Base-by-base conservation (phyloP, 805 yeast genomes). In the Millerozyma acaciae region DNA sequence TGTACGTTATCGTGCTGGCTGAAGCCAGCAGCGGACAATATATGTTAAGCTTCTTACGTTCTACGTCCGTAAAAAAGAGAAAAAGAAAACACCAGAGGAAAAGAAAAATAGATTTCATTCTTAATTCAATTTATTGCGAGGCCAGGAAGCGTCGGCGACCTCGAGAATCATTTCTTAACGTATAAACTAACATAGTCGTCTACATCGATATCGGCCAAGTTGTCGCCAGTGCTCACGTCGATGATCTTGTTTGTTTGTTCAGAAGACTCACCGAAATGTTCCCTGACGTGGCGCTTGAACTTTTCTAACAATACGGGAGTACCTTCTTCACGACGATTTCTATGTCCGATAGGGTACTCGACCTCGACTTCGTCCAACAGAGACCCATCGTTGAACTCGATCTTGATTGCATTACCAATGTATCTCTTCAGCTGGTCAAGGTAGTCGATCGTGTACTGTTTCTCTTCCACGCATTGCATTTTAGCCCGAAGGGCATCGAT, bases 291-390 rank as follows among this genome's bases (percentile, higher is more conserved):
- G 32, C 63, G 68, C 49, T 70, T 66, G 41, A 75, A 76, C 57
- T 76, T 76, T 30, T 58, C 47, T 28, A 70, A 51, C 38, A 76
- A 49, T 9, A 76, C 67, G 19, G 81, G 80, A 33, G 69, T 71
- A 20, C 81, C 82, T 48, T 76, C 81, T 34, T 70, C 73, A 40
- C 82, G 65, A 53, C 82, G 71, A 43, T 60, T 58, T 44, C 72
- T 66, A 57, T 76, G 82, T 9, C 82, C 82, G 39, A 76, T 60
- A 50, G 82, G 78, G 51, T 63, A 74, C 12, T 30, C 32, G 15
- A 30, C 24, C 17, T 30, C 32, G 14, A 30, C 26, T 10, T 30
- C 32, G 50, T 75, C 72, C 19, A 76, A 75, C 32, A 57, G 66
- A 4, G 77, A 63, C 26, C 81, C 81, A 45, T 76, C 80, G 22